Conservation (phyloP, 2,329 filamentous ascomycete species). For the Sordariomycetes sp. region DNA sequence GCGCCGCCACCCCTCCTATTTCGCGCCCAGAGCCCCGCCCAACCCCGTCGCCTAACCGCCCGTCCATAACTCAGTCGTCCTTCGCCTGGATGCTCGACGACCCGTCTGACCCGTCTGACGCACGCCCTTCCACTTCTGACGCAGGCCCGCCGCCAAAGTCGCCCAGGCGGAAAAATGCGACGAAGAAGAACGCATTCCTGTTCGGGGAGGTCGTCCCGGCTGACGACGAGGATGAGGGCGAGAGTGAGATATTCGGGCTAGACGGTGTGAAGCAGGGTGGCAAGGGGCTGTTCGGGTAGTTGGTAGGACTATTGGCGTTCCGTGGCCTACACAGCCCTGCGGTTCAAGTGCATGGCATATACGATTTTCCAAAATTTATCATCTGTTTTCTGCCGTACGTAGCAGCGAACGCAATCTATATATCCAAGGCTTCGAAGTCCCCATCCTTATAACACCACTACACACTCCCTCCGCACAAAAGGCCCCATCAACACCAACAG, state of each 20-base stretch:
- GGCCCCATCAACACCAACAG: not conserved
- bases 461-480: not conserved
- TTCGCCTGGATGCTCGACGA: conserved; percentile 69
- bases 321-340: not conserved
- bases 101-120: conserved; percentile 38
- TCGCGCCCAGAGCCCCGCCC: not conserved
- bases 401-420: not conserved
- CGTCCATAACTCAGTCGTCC: conserved; percentile 60
- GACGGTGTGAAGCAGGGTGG: conserved; percentile 19
- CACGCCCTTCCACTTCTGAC: conserved; percentile 10
- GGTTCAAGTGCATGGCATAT: not conserved
- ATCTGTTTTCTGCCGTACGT: not conserved
- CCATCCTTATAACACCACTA: not conserved
- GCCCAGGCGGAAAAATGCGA: conserved; percentile 9
- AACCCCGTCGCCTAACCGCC: conserved; percentile 44
- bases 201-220: conserved; percentile 42
- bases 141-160: conserved; percentile 7
- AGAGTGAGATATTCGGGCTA: conserved; percentile 44
- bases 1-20: not conserved
- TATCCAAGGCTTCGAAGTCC: not conserved
- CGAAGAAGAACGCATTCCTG: conserved; percentile 46
- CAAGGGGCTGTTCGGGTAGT: not conserved
- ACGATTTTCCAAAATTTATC: not conserved
- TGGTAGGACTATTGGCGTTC: not conserved
- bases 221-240: conserved; percentile 25